These are phyloP conservation scores for Malassezia obtusa DNA, from an alignment of 1,284 basidiomycete species.

Conservation along the genomic window DNA sequence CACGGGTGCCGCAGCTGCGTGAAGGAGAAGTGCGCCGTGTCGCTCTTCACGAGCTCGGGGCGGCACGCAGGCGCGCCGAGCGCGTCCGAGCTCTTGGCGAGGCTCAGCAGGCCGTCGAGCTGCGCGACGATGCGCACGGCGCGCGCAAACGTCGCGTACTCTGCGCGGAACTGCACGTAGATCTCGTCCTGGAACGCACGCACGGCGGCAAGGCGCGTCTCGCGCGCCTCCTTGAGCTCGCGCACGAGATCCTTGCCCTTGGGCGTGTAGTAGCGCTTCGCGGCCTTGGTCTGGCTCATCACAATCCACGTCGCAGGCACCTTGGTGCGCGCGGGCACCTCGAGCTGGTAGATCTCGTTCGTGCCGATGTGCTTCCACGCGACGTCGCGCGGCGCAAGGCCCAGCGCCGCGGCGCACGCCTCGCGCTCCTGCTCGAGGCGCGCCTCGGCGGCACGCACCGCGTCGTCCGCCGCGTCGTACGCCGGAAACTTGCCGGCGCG, in stretches of 20 bases:
- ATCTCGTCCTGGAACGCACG: conserved; percentile 37
- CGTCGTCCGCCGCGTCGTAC: conserved; percentile 32
- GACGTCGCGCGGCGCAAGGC: conserved; percentile 24
- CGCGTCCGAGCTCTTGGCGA: conserved; percentile 77
- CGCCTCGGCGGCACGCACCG: conserved; percentile 28
- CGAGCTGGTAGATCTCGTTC: conserved; percentile 47
- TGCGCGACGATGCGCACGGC: conserved; percentile 61
- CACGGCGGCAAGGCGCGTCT: conserved; percentile 41
- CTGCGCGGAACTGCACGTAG: conserved; percentile 73
- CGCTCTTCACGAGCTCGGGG: conserved; percentile 71
- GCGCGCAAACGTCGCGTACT: conserved; percentile 51
- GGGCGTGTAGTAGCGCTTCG: conserved; percentile 43
- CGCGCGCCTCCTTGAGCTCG: conserved; percentile 44
- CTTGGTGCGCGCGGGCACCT: conserved; percentile 37
- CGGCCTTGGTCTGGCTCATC: conserved; percentile 41
- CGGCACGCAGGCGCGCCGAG: conserved; percentile 86
- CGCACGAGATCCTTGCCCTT: conserved; percentile 40
- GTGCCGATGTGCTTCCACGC: conserved; percentile 46
- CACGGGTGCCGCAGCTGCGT: conserved; percentile 72
- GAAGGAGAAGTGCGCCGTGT: conserved; percentile 69
- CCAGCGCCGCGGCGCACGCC: conserved; percentile 25
- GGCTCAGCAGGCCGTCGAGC: conserved; percentile 83
- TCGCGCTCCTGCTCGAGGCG: conserved; percentile 34
- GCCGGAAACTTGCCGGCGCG: conserved; percentile 26
- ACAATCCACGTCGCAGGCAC: conserved; percentile 41